phyloP scores from a whole-genome alignment of 192 early-diverging fungal genomes.

The Umbelopsis vinacea region DNA sequence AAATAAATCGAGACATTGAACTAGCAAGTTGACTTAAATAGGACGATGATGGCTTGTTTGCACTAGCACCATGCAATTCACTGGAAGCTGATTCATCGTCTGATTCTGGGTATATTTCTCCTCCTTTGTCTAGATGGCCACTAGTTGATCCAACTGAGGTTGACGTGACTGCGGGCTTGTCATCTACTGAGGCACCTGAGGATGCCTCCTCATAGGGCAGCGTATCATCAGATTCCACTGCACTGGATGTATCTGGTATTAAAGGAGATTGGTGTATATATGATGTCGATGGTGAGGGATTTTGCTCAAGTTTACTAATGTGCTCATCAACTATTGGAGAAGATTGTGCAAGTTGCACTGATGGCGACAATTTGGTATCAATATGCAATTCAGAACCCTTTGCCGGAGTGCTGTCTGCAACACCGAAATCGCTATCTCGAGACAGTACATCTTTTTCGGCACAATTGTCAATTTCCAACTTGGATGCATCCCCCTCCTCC shows the following conservation, averaged over 20 bases:
- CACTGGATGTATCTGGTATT: no score
- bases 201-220: no score
- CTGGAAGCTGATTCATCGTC: conserved; percentile 1
- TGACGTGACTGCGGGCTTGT: not conserved
- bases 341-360: not conserved
- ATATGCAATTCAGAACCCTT: not conserved
- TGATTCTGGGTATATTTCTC: not conserved
- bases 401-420: not conserved
- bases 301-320: not conserved
- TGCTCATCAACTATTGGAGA: not conserved
- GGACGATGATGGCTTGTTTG: not conserved
- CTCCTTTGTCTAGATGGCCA: not conserved
- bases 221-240: no score
- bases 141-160: no score
- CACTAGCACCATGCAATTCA: not conserved
- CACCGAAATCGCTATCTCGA: not conserved
- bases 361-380: not conserved
- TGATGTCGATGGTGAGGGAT: no score
- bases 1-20: conserved; percentile 19
- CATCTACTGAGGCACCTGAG: not conserved
- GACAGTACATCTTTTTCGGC: not conserved
- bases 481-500: not conserved
- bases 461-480: not conserved
- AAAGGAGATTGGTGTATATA: no score
- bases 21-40: conserved; percentile 17